Base-by-base conservation (phyloP, 768 basidiomycete species). In the Amanita molliuscula region DNA sequence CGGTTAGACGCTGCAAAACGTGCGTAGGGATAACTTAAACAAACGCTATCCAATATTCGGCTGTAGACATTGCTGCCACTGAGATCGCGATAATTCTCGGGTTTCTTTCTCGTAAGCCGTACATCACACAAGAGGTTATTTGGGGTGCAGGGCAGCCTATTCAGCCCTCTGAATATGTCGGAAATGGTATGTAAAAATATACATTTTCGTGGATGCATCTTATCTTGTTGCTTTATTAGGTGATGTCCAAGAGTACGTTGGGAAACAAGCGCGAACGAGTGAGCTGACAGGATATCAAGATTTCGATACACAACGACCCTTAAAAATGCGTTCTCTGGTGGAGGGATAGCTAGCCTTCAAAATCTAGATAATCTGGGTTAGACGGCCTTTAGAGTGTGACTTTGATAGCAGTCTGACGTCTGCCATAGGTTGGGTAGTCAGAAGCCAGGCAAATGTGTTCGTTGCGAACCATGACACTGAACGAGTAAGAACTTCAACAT, bases 391-490 rank as follows among this genome's bases (percentile, higher is more conserved):
- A 28, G 36, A 7, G 13, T 25, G 13, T 8, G 21, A 18, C 21
- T 16, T 35, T 44, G 0, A 15, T 7, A 42, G 15, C 53, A 18
- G 10, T 42, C 29, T 45, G 23, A 45, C 40, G 6, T 11, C 28
- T 6, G 38, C 1, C 29, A 6, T 44, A 81, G 80, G 79, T 2
- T 86, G 81, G 82, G 67, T 83, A 1, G 37, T 74, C 0, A 70
- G 80, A 1, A 64, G 60, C 0, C 55, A 58, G 13, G 82, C 82
- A 0, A 85, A 84, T 54, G 74, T 79, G 6, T 84, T 84, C 52
- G 81, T 84, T 3, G 67, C 76, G 0, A 82, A 85, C 56, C 83
- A 84, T 50, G 84, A 85, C 54, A 84, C 82, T 1, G 84, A 84
- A 60, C 65, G 83, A 40, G 75, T 74, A 41, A 18, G 66, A 54